These are phyloP conservation scores for Aurantiochytrium sp. DNA, from an alignment of 108 stramenopile genomes.

Conservation along the genomic window DNA sequence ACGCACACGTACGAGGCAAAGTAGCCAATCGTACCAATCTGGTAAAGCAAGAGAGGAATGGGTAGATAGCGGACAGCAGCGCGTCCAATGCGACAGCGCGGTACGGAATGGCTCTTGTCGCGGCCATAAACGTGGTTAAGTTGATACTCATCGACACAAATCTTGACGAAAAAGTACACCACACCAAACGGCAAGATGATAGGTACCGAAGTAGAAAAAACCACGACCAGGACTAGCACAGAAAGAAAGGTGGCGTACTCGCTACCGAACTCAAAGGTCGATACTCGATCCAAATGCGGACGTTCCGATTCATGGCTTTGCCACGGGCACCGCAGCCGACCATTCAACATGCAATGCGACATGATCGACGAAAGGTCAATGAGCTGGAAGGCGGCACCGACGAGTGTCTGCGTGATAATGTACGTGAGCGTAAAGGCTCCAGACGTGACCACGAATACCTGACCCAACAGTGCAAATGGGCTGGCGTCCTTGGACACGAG, in stretches of 20 bases:
- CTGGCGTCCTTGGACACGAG: neutral
- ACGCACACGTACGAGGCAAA: conserved; percentile 10
- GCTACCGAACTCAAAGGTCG: neutral
- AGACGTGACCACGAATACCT: neutral
- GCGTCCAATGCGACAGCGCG: conserved; percentile 2
- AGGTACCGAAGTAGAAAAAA: neutral
- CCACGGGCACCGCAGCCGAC: neutral
- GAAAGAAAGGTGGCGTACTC: conserved; percentile 15
- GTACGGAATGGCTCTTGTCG: neutral
- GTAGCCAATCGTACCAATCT: conserved; percentile 2
- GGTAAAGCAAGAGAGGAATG: neutral
- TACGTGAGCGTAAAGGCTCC: neutral
- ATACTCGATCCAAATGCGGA: neutral
- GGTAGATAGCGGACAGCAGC: neutral
- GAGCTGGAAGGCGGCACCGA: neutral
- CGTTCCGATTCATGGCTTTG: neutral
- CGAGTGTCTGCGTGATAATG: neutral
- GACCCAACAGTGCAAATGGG: neutral
- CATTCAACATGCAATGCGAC: neutral
- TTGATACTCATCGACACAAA: neutral
- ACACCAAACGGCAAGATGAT: conserved; percentile 4
- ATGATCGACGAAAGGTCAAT: neutral
- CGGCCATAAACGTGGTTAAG: neutral
- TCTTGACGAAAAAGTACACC: neutral
- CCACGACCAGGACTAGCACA: neutral